Base-by-base conservation (phyloP, 164 flowering plant species). In the Aristolochia fimbriata region DNA sequence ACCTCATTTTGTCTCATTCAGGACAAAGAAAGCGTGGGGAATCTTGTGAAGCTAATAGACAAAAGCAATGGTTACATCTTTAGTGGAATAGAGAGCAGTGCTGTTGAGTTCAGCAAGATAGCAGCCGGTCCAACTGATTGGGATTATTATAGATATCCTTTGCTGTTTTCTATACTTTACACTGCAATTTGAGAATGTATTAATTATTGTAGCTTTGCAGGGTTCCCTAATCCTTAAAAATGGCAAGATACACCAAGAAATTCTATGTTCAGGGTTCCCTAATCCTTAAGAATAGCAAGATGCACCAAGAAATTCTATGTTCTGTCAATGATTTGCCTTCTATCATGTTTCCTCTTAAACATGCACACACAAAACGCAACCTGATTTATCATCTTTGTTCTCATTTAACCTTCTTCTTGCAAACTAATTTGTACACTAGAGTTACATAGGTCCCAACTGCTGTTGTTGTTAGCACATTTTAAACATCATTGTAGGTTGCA, bases 131-230 rank as follows among this genome's bases (percentile, higher is more conserved):
- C 83, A 52, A 66, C 73, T 62, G 96, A 93, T 65, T 90, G 96
- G 94, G 99, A 93, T 59, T 93, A 92, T 63, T 81, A 82, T 70
- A 86, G 91, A 93, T 90, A 90, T 93, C 98, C 98, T 86, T 83
- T 67, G 58, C 24, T n/a, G 17, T 43, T 14, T 45, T 19, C 11
- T 20, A 24, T 2, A 49, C 6, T 53, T 19, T 30, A 13, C 2
- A 6, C 2, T 50, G 13, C 4, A 15, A 52, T 24, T 20, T 51
- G 25, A 51, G 4, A 17, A 1, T 24, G n/a, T 10, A n/a, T 4
- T 61, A 48, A 2, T 22, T 54, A n/a, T 61, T 31, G 14, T 21
- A 2, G 15, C 57, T 20, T 12, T 54, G 11, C n/a, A 7, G 57
- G 57, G 27, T 24, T 24, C 33, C 9, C 17, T 13, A 7, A 11